Evolutionary conservation across 148 eudicot species (phyloP).

Genomic region (Talinum fruticosum): DNA sequence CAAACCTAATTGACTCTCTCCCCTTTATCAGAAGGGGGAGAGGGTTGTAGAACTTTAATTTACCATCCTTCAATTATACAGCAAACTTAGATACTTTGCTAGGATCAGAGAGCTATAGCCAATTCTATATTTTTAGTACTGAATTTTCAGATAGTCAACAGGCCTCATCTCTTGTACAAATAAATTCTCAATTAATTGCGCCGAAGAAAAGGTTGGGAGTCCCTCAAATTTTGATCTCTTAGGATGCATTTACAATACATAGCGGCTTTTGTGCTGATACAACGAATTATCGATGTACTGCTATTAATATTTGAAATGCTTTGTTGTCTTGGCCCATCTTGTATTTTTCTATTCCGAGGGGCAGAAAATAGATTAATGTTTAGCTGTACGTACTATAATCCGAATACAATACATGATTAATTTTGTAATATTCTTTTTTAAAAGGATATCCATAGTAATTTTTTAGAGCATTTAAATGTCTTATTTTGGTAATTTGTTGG

Average conservation of each 20-base stretch:
- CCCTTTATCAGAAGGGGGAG: too few species aligned
- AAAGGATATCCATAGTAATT: too few species aligned
- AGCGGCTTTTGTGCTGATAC: not conserved
- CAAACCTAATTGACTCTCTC: too few species aligned
- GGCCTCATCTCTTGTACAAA: slow-evolving; percentile 17
- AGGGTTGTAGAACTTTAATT: too few species aligned
- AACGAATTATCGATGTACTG: not conserved
- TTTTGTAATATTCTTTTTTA: too few species aligned
- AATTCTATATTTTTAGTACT: not conserved
- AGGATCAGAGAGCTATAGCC: not conserved
- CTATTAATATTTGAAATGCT: not conserved
- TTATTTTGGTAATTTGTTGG: too few species aligned
- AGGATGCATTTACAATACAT: not conserved
- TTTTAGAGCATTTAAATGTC: too few species aligned
- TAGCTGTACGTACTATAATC: too few species aligned
- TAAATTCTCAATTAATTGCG: not conserved
- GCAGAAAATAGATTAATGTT: too few species aligned
- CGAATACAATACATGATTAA: too few species aligned
- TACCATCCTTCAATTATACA: not conserved
- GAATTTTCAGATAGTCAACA: not conserved
- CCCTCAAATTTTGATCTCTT: slow-evolving; percentile 16
- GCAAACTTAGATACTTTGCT: not conserved
- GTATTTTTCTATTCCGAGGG: not conserved
- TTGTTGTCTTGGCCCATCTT: not conserved
- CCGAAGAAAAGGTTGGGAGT: slow-evolving; percentile 1